Base-by-base conservation (phyloP, 2,329 filamentous ascomycete species). In the Tolypocladium ovalisporum region DNA sequence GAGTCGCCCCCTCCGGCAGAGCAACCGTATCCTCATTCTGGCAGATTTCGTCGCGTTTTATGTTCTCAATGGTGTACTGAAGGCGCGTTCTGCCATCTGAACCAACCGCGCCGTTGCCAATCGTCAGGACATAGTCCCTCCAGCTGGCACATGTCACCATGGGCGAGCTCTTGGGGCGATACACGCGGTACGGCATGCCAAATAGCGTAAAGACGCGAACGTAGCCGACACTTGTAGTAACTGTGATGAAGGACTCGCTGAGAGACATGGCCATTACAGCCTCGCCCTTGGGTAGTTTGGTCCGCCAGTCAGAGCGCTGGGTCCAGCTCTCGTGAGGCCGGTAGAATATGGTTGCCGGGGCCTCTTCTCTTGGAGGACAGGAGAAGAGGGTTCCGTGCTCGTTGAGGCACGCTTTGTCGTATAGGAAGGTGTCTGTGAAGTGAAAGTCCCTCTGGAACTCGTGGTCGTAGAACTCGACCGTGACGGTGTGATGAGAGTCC, bases 251-350 rank as follows among this genome's bases (percentile, higher is more conserved):
- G 0, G 89, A 92, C 51, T 94, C 88, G 69, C 90, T 95, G 17
- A 99, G 79, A 0, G 94, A 93, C 76, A 99, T 90, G 59, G 93
- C 89, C 63, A 86, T 86, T 2, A 97, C 84, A 13, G 86, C 81
- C 72, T 99, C 94, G n/a, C 90, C 90, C 36, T 82, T 81, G 0
- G 94, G 94, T n/a, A 99, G 74, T 62, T 88, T 80, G 0, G 88
- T 96, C 54, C 90, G 85, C 91, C 93, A 97, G 72, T 99, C 94
- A 24, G 85, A 83, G 55, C 94, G 82, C 54, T 89, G 82, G 2
- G 92, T 97, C 94, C 94, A 99, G 1, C 90, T 95, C 74, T 99
- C 93, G 68, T 99, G 94, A 0, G 95, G 94, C 8, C 94, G 84
- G 72, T 97, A 99, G 73, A 96, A 97, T n/a, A 99, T 84, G 36